phyloP scores from a whole-genome alignment of 768 basidiomycete genomes.

The Chalciporus sphaerocephalus region DNA sequence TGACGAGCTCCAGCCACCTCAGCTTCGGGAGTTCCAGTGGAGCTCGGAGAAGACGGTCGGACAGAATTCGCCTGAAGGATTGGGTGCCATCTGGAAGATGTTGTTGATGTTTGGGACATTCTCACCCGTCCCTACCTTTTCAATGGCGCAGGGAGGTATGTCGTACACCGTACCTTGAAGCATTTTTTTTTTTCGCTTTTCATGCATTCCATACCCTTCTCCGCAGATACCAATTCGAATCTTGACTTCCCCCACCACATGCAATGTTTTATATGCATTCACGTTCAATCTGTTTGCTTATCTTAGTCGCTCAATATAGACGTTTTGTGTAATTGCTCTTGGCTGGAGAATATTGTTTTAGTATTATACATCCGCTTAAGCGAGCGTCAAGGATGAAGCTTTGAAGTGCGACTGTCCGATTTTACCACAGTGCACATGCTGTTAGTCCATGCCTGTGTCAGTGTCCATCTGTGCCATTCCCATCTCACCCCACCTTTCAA shows the following conservation, averaged over 20 bases:
- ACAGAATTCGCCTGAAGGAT: conserved; percentile 55
- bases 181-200: conserved; percentile 10
- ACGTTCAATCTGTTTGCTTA: conserved; percentile 16
- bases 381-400: too few species aligned
- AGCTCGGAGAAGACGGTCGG: conserved; percentile 52
- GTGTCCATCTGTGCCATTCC: too few species aligned
- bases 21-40: conserved; percentile 81
- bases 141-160: conserved; percentile 13
- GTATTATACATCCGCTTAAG: background rate
- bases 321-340: conserved; percentile 9
- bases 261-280: conserved; percentile 12
- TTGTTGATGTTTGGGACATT: conserved; percentile 42
- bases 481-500: too few species aligned
- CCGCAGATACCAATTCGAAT: conserved; percentile 17
- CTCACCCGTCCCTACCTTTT: conserved; percentile 1
- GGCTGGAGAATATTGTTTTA: conserved; percentile 1
- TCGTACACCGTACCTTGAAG: conserved; percentile 4
- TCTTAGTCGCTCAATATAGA: conserved; percentile 23
- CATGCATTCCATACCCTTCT: conserved; percentile 26
- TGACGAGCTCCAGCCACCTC: conserved; percentile 85
- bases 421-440: too few species aligned
- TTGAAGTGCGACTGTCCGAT: too few species aligned
- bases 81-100: conserved; percentile 65
- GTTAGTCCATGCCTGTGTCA: too few species aligned
- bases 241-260: conserved; percentile 6